Evolutionary conservation across 192 early-diverging fungal species (phyloP).

Genomic region (Gonapodya sp.): DNA sequence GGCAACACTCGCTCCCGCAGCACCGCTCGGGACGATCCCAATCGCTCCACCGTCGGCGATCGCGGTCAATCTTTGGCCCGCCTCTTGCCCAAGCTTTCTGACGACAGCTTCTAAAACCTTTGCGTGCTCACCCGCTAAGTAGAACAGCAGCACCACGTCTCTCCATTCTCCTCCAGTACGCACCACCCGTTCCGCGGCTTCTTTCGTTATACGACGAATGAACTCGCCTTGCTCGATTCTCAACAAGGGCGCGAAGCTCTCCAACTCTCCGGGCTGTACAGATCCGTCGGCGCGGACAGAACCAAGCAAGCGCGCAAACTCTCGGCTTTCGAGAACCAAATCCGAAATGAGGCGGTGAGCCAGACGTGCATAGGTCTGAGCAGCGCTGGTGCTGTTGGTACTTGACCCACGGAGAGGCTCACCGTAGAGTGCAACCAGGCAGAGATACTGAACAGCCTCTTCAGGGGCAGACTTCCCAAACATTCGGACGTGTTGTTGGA

Average conservation of each 20-base stretch:
- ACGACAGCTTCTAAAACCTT: slow-evolving; percentile 61
- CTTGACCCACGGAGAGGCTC: background rate
- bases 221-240: slow-evolving; percentile 53
- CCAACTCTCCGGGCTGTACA: slow-evolving; percentile 45
- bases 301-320: slow-evolving; percentile 49
- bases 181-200: slow-evolving; percentile 60
- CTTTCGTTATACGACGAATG: slow-evolving; percentile 49
- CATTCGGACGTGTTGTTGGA: slow-evolving; percentile 31
- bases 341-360: slow-evolving; percentile 45
- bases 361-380: slow-evolving; percentile 29
- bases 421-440: slow-evolving; percentile 45
- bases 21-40: background rate
- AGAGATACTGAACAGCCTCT: slow-evolving; percentile 54
- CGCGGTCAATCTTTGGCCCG: background rate
- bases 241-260: slow-evolving; percentile 56
- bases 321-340: slow-evolving; percentile 47
- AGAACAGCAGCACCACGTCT: slow-evolving; percentile 67
- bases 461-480: slow-evolving; percentile 32
- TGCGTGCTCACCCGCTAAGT: slow-evolving; percentile 66
- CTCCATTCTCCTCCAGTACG: slow-evolving; percentile 49
- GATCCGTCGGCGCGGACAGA: slow-evolving; percentile 33
- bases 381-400: background rate
- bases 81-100: slow-evolving; percentile 54
- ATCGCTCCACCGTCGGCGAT: background rate
- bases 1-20: background rate